These are phyloP conservation scores for Rhizophagus clarus DNA, from an alignment of 192 early-diverging fungal genomes.

Conservation along the genomic window DNA sequence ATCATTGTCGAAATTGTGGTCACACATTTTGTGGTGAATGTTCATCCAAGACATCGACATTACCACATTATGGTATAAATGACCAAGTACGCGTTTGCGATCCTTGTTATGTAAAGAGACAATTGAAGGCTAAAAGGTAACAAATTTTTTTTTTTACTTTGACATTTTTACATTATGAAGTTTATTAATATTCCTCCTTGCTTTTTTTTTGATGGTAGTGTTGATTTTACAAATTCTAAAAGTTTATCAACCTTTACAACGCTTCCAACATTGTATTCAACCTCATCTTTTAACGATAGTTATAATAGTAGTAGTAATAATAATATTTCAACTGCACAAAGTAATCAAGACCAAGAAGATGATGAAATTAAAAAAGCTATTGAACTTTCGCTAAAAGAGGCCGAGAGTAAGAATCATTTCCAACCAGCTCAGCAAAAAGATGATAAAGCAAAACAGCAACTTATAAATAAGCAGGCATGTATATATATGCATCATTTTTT, in stretches of 20 bases:
- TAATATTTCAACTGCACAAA: background rate
- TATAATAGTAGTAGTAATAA: background rate
- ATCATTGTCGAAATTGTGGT: conserved; percentile 98
- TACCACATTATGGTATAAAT: conserved; percentile 86
- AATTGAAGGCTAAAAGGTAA: conserved; percentile 40
- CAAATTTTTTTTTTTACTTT: background rate
- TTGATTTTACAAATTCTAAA: conserved; percentile 28
- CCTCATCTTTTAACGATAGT: conserved; percentile 13
- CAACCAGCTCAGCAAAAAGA: conserved; percentile 31
- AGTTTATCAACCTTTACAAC: background rate
- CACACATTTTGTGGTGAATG: conserved; percentile 91
- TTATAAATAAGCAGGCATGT: conserved; percentile 4
- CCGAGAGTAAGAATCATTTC: conserved; percentile 56
- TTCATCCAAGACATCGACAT: conserved; percentile 81
- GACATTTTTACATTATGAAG: background rate
- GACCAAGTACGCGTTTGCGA: conserved; percentile 96
- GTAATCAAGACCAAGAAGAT: conserved; percentile 75
- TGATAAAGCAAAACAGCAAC: conserved; percentile 23
- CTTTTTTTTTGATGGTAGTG: conserved; percentile 42
- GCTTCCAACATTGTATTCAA: conserved; percentile 19
- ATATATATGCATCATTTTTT: too few relatives aligned
- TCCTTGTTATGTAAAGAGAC: conserved; percentile 77
- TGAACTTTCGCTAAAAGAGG: conserved; percentile 84
- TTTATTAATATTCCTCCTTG: background rate
- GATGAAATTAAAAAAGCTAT: conserved; percentile 93